These are phyloP conservation scores for Eucalyptus grandis DNA, from an alignment of 345 rosid species.

Conservation along the genomic window DNA sequence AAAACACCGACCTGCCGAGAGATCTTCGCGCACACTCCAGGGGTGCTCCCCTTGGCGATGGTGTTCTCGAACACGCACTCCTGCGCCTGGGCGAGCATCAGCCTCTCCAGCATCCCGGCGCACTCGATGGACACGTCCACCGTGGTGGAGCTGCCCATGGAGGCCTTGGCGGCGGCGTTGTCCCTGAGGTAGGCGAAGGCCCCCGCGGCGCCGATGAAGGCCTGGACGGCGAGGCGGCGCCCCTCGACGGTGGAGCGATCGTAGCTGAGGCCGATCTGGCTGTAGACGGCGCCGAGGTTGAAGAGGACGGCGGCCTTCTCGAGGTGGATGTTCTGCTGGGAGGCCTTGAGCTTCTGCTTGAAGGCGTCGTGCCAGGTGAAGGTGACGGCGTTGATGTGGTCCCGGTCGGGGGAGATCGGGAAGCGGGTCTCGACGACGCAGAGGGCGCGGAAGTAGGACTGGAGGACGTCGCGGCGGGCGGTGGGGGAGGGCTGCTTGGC, in stretches of 20 bases:
- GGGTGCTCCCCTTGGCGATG: slow-evolving; percentile 80
- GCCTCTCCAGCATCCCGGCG: slow-evolving; percentile 81
- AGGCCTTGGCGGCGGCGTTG: slow-evolving; percentile 64
- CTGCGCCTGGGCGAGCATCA: slow-evolving; percentile 97
- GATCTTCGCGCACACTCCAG: slow-evolving; percentile 93
- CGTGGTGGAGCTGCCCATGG: slow-evolving; percentile 62
- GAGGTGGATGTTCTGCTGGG: slow-evolving; percentile 84
- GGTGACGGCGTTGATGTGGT: slow-evolving; percentile 69
- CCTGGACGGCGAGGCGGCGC: slow-evolving; percentile 78
- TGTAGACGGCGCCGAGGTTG: slow-evolving; percentile 72
- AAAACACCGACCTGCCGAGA: slow-evolving; percentile 64
- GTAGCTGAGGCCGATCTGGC: slow-evolving; percentile 76
- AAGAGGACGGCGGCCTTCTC: slow-evolving; percentile 67
- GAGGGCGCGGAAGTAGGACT: slow-evolving; percentile 61
- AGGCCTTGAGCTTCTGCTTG: slow-evolving; percentile 71
- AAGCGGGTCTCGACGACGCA: slow-evolving; percentile 87
- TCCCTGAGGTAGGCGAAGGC: slow-evolving; percentile 71
- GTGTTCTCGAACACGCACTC: slow-evolving; percentile 96
- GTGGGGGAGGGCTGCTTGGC: slow-evolving; percentile 68
- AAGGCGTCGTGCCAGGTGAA: slow-evolving; percentile 90
- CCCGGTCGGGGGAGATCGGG: slow-evolving; percentile 81
- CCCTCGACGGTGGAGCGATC: slow-evolving; percentile 84
- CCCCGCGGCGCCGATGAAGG: slow-evolving; percentile 83
- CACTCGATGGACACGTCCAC: slow-evolving; percentile 87
- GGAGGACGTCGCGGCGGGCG: slow-evolving; percentile 75